Percentiles rank a stretch among this genome's conserved stretches.
These are phyloP conservation scores for Hypoxylon rubiginosum DNA, from an alignment of 2,329 filamentous ascomycete species.

Conservation along the genomic window DNA sequence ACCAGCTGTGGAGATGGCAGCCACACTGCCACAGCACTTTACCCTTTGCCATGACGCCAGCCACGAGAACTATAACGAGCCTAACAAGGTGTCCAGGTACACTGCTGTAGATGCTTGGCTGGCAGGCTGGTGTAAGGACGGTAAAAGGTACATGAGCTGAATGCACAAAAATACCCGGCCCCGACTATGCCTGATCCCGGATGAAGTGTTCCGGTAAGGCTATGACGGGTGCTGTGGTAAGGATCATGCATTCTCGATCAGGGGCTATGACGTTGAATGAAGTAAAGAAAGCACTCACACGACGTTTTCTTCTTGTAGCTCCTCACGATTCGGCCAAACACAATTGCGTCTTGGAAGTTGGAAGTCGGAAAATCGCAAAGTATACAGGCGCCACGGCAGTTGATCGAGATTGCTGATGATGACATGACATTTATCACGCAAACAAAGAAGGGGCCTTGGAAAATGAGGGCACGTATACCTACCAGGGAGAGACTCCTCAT, in stretches of 20 bases:
- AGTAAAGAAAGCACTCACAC: constrained; percentile 35
- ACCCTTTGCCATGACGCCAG: constrained; percentile 33
- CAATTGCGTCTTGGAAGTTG: constrained; percentile 20
- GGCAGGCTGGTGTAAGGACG: not conserved
- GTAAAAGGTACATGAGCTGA: not conserved
- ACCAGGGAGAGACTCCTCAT: constrained; percentile 3
- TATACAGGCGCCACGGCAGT: constrained; percentile 6
- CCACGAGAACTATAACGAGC: constrained; percentile 7
- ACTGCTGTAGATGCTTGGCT: not conserved
- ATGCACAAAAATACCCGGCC: not conserved
- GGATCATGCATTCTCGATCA: constrained; percentile 26
- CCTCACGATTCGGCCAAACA: constrained; percentile 27
- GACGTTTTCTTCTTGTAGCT: constrained; percentile 6
- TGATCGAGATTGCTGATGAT: constrained; percentile 42
- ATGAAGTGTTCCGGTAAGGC: constrained; percentile 21
- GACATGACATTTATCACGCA: constrained; percentile 35
- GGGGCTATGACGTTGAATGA: constrained; percentile 42
- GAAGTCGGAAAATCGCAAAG: constrained; percentile 13
- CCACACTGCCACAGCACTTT: constrained; percentile 23
- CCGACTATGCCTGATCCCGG: constrained; percentile 5
- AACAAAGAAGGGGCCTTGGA: constrained; percentile 21
- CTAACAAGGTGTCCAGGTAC: not conserved
- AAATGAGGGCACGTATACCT: constrained; percentile 14
- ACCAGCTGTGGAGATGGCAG: constrained; percentile 16
- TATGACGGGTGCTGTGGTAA: constrained; percentile 16